Percentiles rank a stretch among this genome's conserved stretches.
phyloP scores from a whole-genome alignment of 176 grass and related monocot species.

The Elaeis guineensis region DNA sequence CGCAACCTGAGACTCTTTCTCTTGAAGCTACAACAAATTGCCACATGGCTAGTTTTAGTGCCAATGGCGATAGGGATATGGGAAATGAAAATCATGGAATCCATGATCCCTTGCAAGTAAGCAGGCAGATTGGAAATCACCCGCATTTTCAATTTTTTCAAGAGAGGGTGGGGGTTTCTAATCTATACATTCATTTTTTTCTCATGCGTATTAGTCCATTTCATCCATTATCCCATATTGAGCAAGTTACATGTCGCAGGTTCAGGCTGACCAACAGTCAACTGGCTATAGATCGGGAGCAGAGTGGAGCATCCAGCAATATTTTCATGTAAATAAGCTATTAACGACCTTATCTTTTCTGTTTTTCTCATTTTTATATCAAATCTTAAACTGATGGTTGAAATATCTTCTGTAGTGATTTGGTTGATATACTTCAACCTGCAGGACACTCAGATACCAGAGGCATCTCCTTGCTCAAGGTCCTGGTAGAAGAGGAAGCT shows the following conservation, averaged over 20 bases:
- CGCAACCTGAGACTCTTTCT: too few species aligned
- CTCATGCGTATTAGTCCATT: background rate
- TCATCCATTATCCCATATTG: background rate
- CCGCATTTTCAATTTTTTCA: constrained; percentile 6
- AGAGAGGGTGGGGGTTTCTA: background rate
- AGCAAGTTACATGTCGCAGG: constrained; percentile 1
- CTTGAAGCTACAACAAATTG: too few species aligned
- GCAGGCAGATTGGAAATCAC: background rate
- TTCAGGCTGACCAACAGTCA: constrained; percentile 4
- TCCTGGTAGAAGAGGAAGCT: constrained; percentile 1
- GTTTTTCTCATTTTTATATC: too few species aligned
- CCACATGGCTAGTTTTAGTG: too few species aligned
- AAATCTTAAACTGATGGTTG: too few species aligned
- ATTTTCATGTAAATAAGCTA: background rate
- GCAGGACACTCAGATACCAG: constrained; percentile 3
- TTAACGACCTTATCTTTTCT: background rate
- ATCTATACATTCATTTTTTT: background rate
- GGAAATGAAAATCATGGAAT: constrained; percentile 3
- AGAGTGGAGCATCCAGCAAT: constrained; percentile 5
- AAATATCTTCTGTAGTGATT: background rate
- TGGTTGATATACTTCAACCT: background rate
- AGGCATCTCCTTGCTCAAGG: background rate
- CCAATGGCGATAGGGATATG: background rate
- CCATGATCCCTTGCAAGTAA: background rate
- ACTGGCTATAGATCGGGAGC: background rate